These are phyloP conservation scores for Excoecaria agallocha DNA, from an alignment of 345 rosid species.

Conservation along the genomic window DNA sequence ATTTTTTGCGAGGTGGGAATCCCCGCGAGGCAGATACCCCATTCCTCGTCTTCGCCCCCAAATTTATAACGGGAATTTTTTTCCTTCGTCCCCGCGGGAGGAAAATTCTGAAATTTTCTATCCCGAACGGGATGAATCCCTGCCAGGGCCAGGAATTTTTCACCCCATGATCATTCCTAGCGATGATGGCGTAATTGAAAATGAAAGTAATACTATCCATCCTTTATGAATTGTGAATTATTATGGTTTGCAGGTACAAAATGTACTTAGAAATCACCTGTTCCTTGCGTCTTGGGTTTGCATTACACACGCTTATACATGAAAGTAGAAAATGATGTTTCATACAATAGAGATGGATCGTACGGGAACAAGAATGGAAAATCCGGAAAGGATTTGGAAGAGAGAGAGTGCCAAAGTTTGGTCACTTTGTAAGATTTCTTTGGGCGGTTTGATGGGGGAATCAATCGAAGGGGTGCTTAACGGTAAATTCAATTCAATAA, in stretches of 20 bases:
- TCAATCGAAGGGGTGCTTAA: no score
- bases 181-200: background rate
- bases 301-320: background rate
- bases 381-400: constrained; percentile 7
- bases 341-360: constrained; percentile 4
- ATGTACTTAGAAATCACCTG: background rate
- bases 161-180: no score
- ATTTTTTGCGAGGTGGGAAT: no score
- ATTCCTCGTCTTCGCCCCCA: no score
- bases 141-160: no score
- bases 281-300: background rate
- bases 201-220: background rate
- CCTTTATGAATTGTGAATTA: no score
- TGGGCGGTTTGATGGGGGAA: constrained; percentile 18
- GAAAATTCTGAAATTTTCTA: no score
- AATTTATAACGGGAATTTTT: no score
- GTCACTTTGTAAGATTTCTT: constrained; percentile 19
- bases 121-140: no score
- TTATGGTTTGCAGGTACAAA: background rate
- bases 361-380: background rate
- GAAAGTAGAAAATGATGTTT: background rate
- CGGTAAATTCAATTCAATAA: no score
- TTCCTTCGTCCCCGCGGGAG: no score
- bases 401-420: constrained; percentile 18
- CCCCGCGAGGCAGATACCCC: no score